Conservation (phyloP, 2,329 filamentous ascomycete species). For the Dryadomyces sulphureus region DNA sequence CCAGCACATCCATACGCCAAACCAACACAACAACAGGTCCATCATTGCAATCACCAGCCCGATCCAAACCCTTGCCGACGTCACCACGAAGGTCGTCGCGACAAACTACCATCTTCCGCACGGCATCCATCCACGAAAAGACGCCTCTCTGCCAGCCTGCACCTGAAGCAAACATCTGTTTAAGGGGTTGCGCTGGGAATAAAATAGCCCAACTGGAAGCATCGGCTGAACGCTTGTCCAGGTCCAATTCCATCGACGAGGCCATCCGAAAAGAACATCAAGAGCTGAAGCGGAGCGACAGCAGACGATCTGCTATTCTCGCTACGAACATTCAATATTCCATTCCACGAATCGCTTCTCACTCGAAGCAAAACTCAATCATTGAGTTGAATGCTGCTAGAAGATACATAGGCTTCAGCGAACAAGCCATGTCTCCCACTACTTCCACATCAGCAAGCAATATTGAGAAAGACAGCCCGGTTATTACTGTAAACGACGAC, state of each 20-base stretch:
- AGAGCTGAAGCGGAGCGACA: constrained; percentile 56
- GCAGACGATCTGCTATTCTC: constrained; percentile 47
- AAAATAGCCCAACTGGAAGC: constrained; percentile 61
- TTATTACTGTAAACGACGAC: constrained; percentile 11
- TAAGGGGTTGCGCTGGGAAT: constrained; percentile 49
- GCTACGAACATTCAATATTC: constrained; percentile 20
- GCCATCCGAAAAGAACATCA: constrained; percentile 61
- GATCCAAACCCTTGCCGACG: constrained; percentile 5
- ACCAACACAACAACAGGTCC: neutral
- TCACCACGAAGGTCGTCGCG: neutral
- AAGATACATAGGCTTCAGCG: constrained; percentile 55
- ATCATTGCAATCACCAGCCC: neutral
- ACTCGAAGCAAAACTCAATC: neutral
- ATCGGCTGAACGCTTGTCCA: constrained; percentile 58
- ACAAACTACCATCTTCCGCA: constrained; percentile 29
- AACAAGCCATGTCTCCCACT: constrained; percentile 52
- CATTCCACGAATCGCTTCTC: neutral
- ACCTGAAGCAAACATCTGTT: constrained; percentile 46
- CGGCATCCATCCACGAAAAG: constrained; percentile 28
- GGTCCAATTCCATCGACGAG: constrained; percentile 61
- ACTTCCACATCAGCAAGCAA: constrained; percentile 37
- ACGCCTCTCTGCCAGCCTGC: constrained; percentile 40
- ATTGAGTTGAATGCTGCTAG: constrained; percentile 54
- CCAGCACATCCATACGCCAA: neutral
- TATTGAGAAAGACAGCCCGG: neutral